Base-by-base conservation (phyloP, 331 rosid genomes). In the Rosa hybrid region DNA sequence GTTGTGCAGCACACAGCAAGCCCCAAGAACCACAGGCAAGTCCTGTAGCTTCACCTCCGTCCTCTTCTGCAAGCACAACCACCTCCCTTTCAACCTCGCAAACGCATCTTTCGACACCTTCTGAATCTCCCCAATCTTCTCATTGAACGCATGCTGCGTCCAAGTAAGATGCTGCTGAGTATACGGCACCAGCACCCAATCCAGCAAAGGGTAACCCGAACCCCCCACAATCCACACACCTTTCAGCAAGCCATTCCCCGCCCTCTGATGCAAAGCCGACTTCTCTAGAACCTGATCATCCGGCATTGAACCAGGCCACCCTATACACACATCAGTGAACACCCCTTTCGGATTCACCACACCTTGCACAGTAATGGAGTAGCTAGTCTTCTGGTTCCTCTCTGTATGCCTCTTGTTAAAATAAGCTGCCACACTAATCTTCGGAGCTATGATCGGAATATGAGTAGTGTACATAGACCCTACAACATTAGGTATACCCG, bases 231-330 rank as follows among this genome's bases (percentile, higher is more conserved):
- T 84, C 98, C 99, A 95, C 20, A 86, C 89, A 0, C 90, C 96
- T 21, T 89, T 91, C 30, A 91, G 45, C 20, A 91, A 78, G 1
- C 97, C 98, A 38, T 67, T 77, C 0, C 92, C 94, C 54, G 97
- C 99, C 75, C 96, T 85, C 44, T 95, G 96, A 71, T 54, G 75
- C 76, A 95, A 86, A 2, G 97, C 96, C 1, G 93, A 88, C 34
- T 89, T 90, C 75, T 92, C 96, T 17, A 95, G 74, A 12, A 95
- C 98, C 57, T 93, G 92, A 57, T 91, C 97, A 81, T 95, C 99
- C 16, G 96, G 90, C 98, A 95, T 89, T 8, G 97, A 95, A 2
- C 99, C 98, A 3, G 98, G 98, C 98, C 98, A 93, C 0, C 98
- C 98, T 21, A 93, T 93, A 27, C 98, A 95, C 6, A 93, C 96